Percentiles rank a stretch among this genome's conserved stretches.
phyloP scores from a whole-genome alignment of 2,329 filamentous ascomycete species.

The Nemania sp. region DNA sequence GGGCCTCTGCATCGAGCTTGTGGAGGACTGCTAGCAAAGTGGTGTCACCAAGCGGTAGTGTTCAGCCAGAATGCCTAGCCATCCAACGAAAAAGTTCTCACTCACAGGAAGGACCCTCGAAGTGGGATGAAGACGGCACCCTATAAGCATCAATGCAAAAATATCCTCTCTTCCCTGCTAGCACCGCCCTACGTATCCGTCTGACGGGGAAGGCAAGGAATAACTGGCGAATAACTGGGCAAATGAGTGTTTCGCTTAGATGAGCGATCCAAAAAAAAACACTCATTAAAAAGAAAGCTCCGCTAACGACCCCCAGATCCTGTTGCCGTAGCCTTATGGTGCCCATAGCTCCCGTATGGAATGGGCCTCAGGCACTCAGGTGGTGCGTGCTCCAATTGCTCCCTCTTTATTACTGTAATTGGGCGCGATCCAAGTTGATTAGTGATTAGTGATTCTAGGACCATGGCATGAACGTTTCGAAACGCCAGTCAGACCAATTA shows the following conservation, averaged over 20 bases:
- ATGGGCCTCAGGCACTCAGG: constrained; percentile 8
- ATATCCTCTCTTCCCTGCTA: constrained; percentile 13
- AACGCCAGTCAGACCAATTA: constrained; percentile 27
- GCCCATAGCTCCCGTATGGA: constrained; percentile 23
- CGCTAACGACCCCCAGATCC: constrained; percentile 30
- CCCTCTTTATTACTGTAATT: constrained; percentile 16
- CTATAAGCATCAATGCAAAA: constrained; percentile 7
- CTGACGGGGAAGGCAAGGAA: constrained; percentile 42
- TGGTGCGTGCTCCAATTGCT: constrained; percentile 17
- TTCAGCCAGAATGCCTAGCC: constrained; percentile 2
- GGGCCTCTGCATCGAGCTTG: constrained; percentile 24
- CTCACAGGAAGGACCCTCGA: constrained; percentile 30
- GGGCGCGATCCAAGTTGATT: neutral
- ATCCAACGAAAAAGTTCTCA: constrained; percentile 29
- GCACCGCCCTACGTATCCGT: constrained; percentile 38
- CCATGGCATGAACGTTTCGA: constrained; percentile 25
- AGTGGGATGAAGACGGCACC: no score
- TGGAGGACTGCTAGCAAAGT: neutral
- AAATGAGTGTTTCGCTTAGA: constrained; percentile 39
- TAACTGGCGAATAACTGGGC: constrained; percentile 6
- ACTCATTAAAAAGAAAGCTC: constrained; percentile 37
- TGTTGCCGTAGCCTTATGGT: constrained; percentile 34
- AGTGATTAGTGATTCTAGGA: constrained; percentile 15
- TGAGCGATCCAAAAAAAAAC: constrained; percentile 26
- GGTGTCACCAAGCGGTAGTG: neutral